Evolutionary conservation across 169 alveolate genomes (phyloP).

Genomic region (Plasmodium malariae): DNA sequence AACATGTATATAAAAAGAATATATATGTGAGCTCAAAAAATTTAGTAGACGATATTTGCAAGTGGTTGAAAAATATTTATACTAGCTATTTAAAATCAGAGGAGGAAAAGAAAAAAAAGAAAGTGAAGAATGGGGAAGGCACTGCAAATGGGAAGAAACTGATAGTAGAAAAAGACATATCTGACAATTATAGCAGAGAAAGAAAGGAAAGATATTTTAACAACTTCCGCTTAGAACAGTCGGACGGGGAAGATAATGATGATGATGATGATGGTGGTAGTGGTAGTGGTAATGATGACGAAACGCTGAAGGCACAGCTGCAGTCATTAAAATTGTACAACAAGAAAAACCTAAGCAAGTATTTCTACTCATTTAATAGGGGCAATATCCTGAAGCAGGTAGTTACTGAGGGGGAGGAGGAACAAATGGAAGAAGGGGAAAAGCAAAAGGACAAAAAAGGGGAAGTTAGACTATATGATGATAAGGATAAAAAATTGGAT

Average conservation of each 20-base stretch:
- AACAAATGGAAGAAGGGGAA: neutral
- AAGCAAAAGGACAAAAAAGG: neutral
- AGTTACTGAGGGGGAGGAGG: conserved; percentile 73
- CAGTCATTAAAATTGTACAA: conserved; percentile 64
- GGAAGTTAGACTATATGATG: neutral
- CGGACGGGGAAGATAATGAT: neutral
- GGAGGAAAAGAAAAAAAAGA: neutral
- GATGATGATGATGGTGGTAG: neutral
- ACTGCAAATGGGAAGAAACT: neutral
- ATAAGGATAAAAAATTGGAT: neutral
- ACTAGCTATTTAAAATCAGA: neutral
- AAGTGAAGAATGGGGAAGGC: neutral
- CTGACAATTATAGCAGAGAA: conserved; percentile 16
- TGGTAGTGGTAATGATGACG: neutral
- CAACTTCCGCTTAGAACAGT: conserved; percentile 19
- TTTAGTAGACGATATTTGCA: conserved; percentile 59
- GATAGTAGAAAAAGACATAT: conserved; percentile 26
- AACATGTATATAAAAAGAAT: conserved; percentile 28
- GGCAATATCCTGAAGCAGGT: conserved; percentile 73
- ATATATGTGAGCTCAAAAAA: conserved; percentile 29
- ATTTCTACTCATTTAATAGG: conserved; percentile 52
- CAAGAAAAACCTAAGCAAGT: conserved; percentile 55
- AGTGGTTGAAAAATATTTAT: conserved; percentile 65
- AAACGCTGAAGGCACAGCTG: neutral
- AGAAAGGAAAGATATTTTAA: conserved; percentile 8